phyloP scores from a whole-genome alignment of 2,329 filamentous ascomycete species.

The Fusarium sp. region DNA sequence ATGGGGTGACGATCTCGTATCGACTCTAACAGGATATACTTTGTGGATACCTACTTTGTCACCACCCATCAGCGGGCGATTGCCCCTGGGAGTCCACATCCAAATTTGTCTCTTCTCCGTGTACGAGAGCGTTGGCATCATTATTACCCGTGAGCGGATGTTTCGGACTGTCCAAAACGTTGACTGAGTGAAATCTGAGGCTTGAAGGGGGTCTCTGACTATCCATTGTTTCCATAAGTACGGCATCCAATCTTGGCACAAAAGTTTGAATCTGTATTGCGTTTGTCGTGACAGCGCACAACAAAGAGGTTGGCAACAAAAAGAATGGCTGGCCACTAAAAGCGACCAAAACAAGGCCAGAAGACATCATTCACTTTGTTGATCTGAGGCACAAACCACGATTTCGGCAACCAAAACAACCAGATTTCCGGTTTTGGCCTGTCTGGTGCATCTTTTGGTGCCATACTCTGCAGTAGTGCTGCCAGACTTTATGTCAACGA shows the following conservation, averaged over 20 bases:
- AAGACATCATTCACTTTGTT: constrained; percentile 19
- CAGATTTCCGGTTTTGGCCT: constrained; percentile 29
- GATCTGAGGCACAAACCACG: constrained; percentile 26
- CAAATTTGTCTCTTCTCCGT: constrained; percentile 26
- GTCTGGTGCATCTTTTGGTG: constrained; percentile 6
- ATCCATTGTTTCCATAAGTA: constrained; percentile 5
- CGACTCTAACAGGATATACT: constrained; percentile 49
- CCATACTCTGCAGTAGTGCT: constrained; percentile 26
- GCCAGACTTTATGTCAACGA: constrained; percentile 30
- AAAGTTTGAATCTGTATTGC: constrained; percentile 6
- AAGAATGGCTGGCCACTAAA: constrained; percentile 13
- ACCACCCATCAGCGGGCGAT: constrained; percentile 9
- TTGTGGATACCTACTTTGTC: constrained; percentile 14
- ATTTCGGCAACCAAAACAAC: constrained; percentile 14
- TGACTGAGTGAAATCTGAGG: constrained; percentile 10
- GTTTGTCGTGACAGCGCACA: constrained; percentile 11
- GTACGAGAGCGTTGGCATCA: constrained; percentile 4
- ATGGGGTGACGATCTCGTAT: constrained; percentile 50
- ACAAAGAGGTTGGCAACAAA: constrained; percentile 16
- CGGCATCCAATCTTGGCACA: constrained; percentile 13
- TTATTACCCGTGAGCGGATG: constrained; percentile 20
- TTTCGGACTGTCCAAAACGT: constrained; percentile 31
- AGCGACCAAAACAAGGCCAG: constrained; percentile 12
- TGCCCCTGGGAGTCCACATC: constrained; percentile 24
- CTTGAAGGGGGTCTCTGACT: constrained; percentile 9